Evolutionary conservation across 257 asterid genomes (phyloP).

Genomic region (Solanum sparsipilum): DNA sequence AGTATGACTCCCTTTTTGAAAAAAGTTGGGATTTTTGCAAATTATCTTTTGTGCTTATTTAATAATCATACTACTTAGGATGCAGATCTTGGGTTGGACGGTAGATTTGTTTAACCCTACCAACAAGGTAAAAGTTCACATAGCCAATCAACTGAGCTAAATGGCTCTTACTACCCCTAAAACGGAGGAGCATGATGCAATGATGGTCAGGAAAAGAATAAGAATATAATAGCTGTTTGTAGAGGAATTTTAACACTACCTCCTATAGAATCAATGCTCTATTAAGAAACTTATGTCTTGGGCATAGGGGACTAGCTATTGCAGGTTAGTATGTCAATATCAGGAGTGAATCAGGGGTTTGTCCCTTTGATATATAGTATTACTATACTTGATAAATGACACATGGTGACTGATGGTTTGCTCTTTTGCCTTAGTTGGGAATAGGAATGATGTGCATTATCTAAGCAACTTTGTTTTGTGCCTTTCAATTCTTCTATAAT

Average conservation of each 20-base stretch:
- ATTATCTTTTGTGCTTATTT: not conserved
- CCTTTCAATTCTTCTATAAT: not conserved
- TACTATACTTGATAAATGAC: not conserved
- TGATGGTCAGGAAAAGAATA: not conserved
- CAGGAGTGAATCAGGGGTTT: not conserved
- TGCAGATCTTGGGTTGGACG: not conserved
- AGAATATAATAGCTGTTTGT: not conserved
- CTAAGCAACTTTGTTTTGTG: not conserved
- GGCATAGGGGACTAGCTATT: not conserved
- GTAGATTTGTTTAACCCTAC: not conserved
- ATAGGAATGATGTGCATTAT: not conserved
- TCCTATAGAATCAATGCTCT: not conserved
- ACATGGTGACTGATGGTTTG: not conserved
- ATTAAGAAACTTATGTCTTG: not conserved
- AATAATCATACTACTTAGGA: not conserved
- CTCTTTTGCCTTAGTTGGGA: not conserved
- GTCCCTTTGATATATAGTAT: not conserved
- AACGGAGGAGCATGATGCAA: not conserved
- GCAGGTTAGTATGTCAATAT: not conserved
- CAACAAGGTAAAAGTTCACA: not conserved
- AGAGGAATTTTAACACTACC: not conserved
- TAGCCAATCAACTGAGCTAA: not conserved
- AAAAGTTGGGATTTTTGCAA: not conserved
- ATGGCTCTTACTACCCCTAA: not conserved
- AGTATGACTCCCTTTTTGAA: not conserved